These are phyloP conservation scores for Vigna nakashimae DNA, from an alignment of 306 rosid genomes.

Conservation along the genomic window DNA sequence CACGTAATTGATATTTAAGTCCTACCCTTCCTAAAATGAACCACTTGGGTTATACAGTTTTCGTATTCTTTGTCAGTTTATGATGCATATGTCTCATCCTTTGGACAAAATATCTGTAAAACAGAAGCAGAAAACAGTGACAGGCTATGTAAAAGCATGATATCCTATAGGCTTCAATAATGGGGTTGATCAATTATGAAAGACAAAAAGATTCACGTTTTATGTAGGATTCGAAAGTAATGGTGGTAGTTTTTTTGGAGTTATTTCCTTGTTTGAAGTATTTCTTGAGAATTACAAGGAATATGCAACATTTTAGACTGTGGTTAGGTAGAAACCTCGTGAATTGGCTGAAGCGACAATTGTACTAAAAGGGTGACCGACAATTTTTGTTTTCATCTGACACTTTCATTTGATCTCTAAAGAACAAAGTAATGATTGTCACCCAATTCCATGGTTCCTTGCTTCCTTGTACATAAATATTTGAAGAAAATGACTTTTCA, in stretches of 20 bases:
- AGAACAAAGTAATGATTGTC: not conserved
- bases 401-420: slow-evolving; percentile 14
- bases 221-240: not conserved
- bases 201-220: not conserved
- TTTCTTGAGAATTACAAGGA: not conserved
- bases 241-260: not conserved
- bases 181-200: slow-evolving; percentile 33
- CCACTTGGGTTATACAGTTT: slow-evolving; percentile 8
- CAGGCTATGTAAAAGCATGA: slow-evolving; percentile 32
- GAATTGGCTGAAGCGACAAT: slow-evolving; percentile 1
- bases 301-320: not conserved
- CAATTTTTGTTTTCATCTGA: slow-evolving; percentile 1
- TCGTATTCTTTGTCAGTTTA: not conserved
- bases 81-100: slow-evolving; percentile 24
- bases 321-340: not conserved
- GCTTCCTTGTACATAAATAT: slow-evolving; percentile 12
- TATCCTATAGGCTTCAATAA: slow-evolving; percentile 5
- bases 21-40: slow-evolving; percentile 41
- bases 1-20: slow-evolving; percentile 25
- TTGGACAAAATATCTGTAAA: not conserved
- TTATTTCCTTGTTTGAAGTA: slow-evolving; percentile 10
- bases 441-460: not conserved
- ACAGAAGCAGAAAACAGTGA: slow-evolving; percentile 21
- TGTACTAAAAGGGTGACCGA: not conserved
- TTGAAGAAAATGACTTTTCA: not conserved